Percentiles rank a stretch among this genome's conserved stretches.
These are phyloP conservation scores for Mycena olivaceomarginata DNA, from an alignment of 768 basidiomycete species.

Conservation along the genomic window DNA sequence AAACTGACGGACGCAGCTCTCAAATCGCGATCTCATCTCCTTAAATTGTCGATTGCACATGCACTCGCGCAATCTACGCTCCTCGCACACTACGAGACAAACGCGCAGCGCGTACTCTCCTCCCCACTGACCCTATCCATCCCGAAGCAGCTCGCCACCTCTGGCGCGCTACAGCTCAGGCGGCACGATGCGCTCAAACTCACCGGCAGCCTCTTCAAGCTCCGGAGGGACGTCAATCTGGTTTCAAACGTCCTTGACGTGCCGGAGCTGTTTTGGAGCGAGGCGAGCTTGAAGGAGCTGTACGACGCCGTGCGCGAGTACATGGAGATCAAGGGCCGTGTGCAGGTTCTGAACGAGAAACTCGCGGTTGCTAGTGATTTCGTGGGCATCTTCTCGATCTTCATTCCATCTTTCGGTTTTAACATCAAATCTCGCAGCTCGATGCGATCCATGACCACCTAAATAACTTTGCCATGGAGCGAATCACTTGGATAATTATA, in stretches of 20 bases:
- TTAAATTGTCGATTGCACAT: conserved; percentile 95
- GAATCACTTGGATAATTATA: conserved; percentile 82
- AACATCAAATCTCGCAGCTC: conserved; percentile 67
- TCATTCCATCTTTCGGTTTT: conserved; percentile 2
- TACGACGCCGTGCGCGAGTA: conserved; percentile 97
- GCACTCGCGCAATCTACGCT: conserved; percentile 97
- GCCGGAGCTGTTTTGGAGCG: conserved; percentile 96
- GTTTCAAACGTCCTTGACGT: conserved; percentile 96
- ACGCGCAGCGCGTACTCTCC: conserved; percentile 85
- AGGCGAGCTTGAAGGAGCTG: conserved; percentile 90
- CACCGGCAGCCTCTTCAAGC: conserved; percentile 90
- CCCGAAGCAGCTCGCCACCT: conserved; percentile 87
- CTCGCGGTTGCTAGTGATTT: conserved; percentile 92
- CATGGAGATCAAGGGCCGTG: conserved; percentile 92
- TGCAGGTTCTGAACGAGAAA: conserved; percentile 92
- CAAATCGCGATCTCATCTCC: conserved; percentile 92
- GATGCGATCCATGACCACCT: conserved; percentile 96
- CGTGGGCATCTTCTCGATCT: conserved; percentile 66
- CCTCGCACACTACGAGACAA: conserved; percentile 90
- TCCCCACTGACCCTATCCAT: conserved; percentile 87
- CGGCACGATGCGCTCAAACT: conserved; percentile 91
- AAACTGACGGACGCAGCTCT: conserved; percentile 73
- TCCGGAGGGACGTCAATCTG: conserved; percentile 92
- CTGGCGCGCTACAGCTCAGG: conserved; percentile 84
- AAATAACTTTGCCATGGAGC: conserved; percentile 92